These are phyloP conservation scores for Neoboletus brunneissimus DNA, from an alignment of 768 basidiomycete species.

Conservation along the genomic window DNA sequence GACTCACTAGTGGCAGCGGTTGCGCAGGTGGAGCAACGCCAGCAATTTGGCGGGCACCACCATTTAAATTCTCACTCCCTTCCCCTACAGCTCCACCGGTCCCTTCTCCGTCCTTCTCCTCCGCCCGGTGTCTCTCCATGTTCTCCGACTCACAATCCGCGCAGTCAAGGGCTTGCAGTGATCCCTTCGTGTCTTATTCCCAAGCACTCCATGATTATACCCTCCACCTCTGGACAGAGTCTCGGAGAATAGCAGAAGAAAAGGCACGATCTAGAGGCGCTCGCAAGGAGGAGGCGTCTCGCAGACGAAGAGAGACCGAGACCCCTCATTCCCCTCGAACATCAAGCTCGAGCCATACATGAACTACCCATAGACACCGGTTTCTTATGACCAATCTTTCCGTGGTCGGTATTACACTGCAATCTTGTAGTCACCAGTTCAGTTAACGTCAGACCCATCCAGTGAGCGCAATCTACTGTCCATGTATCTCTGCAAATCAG, in stretches of 20 bases:
- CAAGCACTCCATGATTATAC: slow-evolving; percentile 68
- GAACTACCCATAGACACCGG: slow-evolving; percentile 8
- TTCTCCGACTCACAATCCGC: slow-evolving; percentile 10
- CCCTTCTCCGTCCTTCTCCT: slow-evolving; percentile 7
- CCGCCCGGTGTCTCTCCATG: slow-evolving; percentile 14
- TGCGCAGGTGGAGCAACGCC: slow-evolving; percentile 29
- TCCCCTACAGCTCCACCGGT: slow-evolving; percentile 7
- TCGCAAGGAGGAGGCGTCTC: slow-evolving; percentile 27
- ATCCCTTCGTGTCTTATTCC: slow-evolving; percentile 54
- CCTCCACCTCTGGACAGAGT: slow-evolving; percentile 64
- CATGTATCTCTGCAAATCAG: slow-evolving; percentile 16
- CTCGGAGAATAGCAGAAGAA: slow-evolving; percentile 57
- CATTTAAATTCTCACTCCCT: slow-evolving; percentile 28
- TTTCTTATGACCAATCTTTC: not conserved
- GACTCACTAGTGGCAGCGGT: slow-evolving; percentile 13
- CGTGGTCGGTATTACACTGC: slow-evolving; percentile 16
- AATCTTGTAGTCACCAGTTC: slow-evolving; percentile 1
- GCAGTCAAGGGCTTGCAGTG: slow-evolving; percentile 9
- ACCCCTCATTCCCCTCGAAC: not conserved
- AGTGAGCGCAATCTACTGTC: slow-evolving; percentile 13
- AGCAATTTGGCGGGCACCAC: slow-evolving; percentile 17
- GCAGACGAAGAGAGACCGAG: slow-evolving; percentile 25
- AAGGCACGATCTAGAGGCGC: slow-evolving; percentile 33
- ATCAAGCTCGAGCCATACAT: slow-evolving; percentile 13
- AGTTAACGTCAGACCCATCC: slow-evolving; percentile 12